Evolutionary conservation across 495 filamentous ascomycete species (phyloP), one percentile per base, ranked within the genome.

Genomic region (Penicillium argentinense): DNA sequence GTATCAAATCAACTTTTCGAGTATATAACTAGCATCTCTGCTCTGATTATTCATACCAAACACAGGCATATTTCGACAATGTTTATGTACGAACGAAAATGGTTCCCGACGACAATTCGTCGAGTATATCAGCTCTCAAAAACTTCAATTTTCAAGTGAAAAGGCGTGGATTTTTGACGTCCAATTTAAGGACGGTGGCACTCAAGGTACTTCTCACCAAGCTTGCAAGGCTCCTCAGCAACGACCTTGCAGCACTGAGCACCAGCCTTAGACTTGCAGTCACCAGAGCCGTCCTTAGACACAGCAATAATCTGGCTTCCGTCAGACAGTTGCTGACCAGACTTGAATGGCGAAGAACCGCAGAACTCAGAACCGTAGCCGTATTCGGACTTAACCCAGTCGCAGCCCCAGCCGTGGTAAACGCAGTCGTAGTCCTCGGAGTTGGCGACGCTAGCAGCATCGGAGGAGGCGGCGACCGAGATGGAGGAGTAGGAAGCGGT

Each of bases 151-250:
- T n/a, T n/a, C n/a, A n/a, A n/a, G n/a, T n/a, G n/a, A n/a, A n/a
- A n/a, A n/a, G n/a, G n/a, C n/a, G n/a, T n/a, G n/a, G n/a, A n/a
- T n/a, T n/a, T n/a, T n/a, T n/a, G n/a, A 32, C 49, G 28, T 21
- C 27, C 34, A 36, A 8, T 27, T 34, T 44, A 43, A 39, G 40
- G 40, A 40, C 29, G 45, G 14, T 25, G 3, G 27, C 53, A 56
- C 24, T 56, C 38, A 21, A 56, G 38, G 26, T 51, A 51, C 47
- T 51, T 56, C 47, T 56, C 42, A 5, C 47, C 47, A 22, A 17
- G 6, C 14, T 29, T 37, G 42, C 53, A 56, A 22, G 47, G 42
- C 7, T 11, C 8, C 7, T 42, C 38, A 5, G 45, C 46, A 2
- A 56, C 22, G 16, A 39, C 38, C 32, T 51, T 34, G 43, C 53